Evolutionary conservation across 2,329 filamentous ascomycete species (phyloP).

Genomic region (Xylariaceae sp.): DNA sequence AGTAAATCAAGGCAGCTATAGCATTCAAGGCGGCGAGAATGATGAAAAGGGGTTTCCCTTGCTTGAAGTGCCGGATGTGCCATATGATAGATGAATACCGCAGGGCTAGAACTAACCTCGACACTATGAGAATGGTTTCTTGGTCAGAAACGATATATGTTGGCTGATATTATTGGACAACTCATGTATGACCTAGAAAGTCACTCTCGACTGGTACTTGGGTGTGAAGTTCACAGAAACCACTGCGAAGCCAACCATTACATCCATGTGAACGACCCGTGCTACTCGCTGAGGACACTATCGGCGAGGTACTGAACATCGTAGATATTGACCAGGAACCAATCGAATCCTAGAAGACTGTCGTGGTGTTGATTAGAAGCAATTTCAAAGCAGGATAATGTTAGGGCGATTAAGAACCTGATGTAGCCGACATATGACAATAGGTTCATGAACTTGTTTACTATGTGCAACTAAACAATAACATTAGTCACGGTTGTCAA

Average conservation of each 20-base stretch:
- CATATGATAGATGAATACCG: slow-evolving; percentile 59
- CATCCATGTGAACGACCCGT: slow-evolving; percentile 64
- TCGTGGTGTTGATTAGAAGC: neutral
- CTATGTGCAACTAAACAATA: slow-evolving; percentile 27
- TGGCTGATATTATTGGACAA: neutral
- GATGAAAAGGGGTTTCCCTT: slow-evolving; percentile 44
- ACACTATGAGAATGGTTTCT: slow-evolving; percentile 56
- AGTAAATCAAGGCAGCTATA: slow-evolving; percentile 46
- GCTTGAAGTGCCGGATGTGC: slow-evolving; percentile 48
- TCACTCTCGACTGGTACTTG: slow-evolving; percentile 41
- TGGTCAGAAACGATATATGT: neutral
- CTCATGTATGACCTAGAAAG: slow-evolving; percentile 50
- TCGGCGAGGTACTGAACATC: slow-evolving; percentile 71
- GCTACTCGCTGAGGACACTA: slow-evolving; percentile 66
- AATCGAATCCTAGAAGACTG: slow-evolving; percentile 66
- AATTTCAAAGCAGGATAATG: slow-evolving; percentile 31
- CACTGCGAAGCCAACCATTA: slow-evolving; percentile 69
- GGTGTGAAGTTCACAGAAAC: slow-evolving; percentile 56
- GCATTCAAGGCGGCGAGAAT: slow-evolving; percentile 46
- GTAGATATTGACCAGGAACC: slow-evolving; percentile 67
- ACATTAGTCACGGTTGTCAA: slow-evolving; percentile 15
- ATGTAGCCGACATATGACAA: slow-evolving; percentile 60
- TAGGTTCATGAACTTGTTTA: slow-evolving; percentile 28
- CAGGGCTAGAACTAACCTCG: slow-evolving; percentile 56
- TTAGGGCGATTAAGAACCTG: slow-evolving; percentile 30